Percentiles rank a stretch among this genome's conserved stretches.
phyloP scores from a whole-genome alignment of 805 yeast genomes.

The Pichia kluyveri region DNA sequence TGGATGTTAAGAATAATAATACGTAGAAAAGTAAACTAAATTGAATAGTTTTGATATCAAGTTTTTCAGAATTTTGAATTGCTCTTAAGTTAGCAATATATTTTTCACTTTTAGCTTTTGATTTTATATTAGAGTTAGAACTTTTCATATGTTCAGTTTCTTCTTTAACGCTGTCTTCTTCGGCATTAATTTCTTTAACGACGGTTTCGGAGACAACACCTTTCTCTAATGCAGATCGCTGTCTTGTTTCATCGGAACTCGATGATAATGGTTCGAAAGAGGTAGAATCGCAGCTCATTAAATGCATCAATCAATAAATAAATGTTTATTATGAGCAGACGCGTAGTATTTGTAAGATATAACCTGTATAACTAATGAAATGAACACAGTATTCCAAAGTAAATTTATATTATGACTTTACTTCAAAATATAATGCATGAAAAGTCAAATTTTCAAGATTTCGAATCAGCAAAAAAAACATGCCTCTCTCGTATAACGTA shows the following conservation, averaged over 20 bases:
- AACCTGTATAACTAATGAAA: no score
- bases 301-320: not conserved
- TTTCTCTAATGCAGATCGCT: not conserved
- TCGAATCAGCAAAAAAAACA: no score
- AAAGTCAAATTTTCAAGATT: no score
- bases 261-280: not conserved
- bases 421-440: no score
- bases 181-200: not conserved
- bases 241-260: not conserved
- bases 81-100: slow-evolving; percentile 8
- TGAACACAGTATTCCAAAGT: no score
- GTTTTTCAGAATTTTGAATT: slow-evolving; percentile 15
- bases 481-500: no score
- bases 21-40: slow-evolving; percentile 13
- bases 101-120: not conserved
- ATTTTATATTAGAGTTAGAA: not conserved
- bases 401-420: no score
- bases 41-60: slow-evolving; percentile 5
- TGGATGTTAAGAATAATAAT: slow-evolving; percentile 11
- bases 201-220: no score
- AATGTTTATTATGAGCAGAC: no score
- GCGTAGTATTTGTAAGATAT: no score
- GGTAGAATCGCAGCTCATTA: not conserved
- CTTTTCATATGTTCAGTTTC: no score
- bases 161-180: not conserved